Evolutionary conservation across 2,329 filamentous ascomycete species (phyloP).

Genomic region (Aquanectria penicillioides): DNA sequence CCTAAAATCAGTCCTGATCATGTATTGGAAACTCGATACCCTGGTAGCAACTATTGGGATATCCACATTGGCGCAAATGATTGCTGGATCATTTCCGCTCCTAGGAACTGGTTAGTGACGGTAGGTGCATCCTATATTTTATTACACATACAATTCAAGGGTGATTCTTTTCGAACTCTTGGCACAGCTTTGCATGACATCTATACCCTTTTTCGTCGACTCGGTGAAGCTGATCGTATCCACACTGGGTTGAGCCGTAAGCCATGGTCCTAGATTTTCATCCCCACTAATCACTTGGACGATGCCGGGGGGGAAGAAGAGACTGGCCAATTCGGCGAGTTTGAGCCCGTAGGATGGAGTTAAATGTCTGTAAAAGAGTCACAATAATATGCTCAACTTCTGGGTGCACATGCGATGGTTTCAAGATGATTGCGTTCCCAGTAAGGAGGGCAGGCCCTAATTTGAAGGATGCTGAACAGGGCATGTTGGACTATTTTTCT

Average conservation of each 20-base stretch:
- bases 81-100: constrained; percentile 29
- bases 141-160: constrained; percentile 57
- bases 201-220: constrained; percentile 67
- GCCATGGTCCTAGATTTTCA: constrained; percentile 66
- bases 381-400: neutral
- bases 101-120: neutral
- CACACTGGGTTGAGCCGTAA: constrained; percentile 67
- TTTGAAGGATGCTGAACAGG: constrained; percentile 67
- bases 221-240: constrained; percentile 72
- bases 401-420: constrained; percentile 52
- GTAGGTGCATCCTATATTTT: neutral
- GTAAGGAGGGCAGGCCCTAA: constrained; percentile 65
- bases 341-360: constrained; percentile 68
- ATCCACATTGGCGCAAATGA: constrained; percentile 58
- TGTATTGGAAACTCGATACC: constrained; percentile 44
- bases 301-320: constrained; percentile 69
- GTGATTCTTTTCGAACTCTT: constrained; percentile 68
- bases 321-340: constrained; percentile 63
- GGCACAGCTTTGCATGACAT: constrained; percentile 63
- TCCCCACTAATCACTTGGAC: constrained; percentile 68
- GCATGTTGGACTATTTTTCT: constrained; percentile 27
- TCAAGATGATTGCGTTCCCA: constrained; percentile 64
- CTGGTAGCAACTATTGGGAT: constrained; percentile 46
- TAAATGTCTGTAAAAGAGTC: constrained; percentile 48
- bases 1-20: neutral